Conservation (phyloP, 179 eudicot species). For the Heliamphora pulchella region DNA sequence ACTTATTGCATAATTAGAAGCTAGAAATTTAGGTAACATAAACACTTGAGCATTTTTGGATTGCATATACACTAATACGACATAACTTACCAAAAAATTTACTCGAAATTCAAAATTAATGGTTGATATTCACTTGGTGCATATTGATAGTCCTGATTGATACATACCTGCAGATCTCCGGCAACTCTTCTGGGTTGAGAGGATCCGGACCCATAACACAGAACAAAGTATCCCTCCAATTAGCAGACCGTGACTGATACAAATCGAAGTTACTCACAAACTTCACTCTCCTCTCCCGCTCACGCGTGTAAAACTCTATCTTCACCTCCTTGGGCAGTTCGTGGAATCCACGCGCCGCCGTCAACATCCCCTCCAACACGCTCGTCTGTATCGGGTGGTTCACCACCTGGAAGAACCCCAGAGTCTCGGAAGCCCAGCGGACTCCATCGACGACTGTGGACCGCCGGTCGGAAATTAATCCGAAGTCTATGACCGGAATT, state of each 20-base stretch:
- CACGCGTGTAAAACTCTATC: slow-evolving; percentile 40
- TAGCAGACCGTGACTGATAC: slow-evolving; percentile 31
- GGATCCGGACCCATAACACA: slow-evolving; percentile 41
- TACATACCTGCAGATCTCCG: slow-evolving; percentile 43
- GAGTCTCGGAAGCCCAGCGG: slow-evolving; percentile 27
- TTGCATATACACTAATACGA: no score
- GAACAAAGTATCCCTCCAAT: slow-evolving; percentile 53
- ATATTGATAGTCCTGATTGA: neutral
- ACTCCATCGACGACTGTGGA: slow-evolving; percentile 16
- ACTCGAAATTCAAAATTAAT: no score
- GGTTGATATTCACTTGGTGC: no score
- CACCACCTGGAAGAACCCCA: slow-evolving; percentile 64
- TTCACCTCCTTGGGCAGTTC: slow-evolving; percentile 41
- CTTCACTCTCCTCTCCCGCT: slow-evolving; percentile 20
- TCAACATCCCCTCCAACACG: slow-evolving; percentile 36
- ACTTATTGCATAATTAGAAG: no score
- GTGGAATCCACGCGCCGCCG: slow-evolving; percentile 35
- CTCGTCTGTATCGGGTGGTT: slow-evolving; percentile 45
- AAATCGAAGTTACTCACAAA: slow-evolving; percentile 45
- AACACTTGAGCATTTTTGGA: no score
- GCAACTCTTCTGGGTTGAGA: slow-evolving; percentile 38
- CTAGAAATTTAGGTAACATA: no score
- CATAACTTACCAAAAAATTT: no score
- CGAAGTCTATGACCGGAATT: slow-evolving; percentile 49
- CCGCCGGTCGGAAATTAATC: neutral